These are phyloP conservation scores for Allium fistulosum DNA, from an alignment of 106 monocot species.

Conservation along the genomic window DNA sequence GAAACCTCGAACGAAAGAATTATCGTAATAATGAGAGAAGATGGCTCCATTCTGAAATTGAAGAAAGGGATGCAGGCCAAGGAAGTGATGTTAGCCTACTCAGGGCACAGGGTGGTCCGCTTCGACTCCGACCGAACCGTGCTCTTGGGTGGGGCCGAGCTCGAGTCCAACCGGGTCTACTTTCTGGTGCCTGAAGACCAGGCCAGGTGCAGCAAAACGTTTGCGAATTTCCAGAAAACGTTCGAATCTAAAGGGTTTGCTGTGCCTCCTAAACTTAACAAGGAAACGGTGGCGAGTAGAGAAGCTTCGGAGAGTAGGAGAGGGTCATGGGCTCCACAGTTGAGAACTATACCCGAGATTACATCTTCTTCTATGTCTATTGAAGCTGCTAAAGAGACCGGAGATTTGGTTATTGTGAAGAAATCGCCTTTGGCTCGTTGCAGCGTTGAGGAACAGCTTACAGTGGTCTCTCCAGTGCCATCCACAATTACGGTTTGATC, in stretches of 20 bases:
- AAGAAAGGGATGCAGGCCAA: constrained; percentile 1
- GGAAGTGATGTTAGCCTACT: background rate
- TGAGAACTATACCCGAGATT: constrained; percentile 12
- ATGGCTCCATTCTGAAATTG: background rate
- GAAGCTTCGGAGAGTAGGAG: background rate
- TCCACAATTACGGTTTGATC: too few species aligned
- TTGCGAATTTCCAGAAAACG: background rate
- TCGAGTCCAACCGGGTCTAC: constrained; percentile 6
- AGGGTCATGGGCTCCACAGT: constrained; percentile 1
- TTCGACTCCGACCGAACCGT: constrained; percentile 6
- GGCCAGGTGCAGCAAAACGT: background rate
- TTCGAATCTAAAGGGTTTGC: background rate
- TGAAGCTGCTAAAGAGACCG: background rate
- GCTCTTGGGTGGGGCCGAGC: constrained; percentile 4
- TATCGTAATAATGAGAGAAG: background rate
- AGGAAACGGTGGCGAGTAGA: background rate
- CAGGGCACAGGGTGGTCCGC: constrained; percentile 1
- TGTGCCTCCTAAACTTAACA: background rate
- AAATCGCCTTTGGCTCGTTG: background rate
- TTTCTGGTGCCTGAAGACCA: constrained; percentile 6
- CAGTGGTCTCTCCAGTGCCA: background rate
- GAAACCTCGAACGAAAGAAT: background rate
- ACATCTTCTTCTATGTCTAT: background rate
- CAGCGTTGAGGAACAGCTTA: background rate
- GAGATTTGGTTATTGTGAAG: too few species aligned